These are phyloP conservation scores for Globisporangium nodosum DNA, from an alignment of 352 stramenopile species.

Conservation along the genomic window DNA sequence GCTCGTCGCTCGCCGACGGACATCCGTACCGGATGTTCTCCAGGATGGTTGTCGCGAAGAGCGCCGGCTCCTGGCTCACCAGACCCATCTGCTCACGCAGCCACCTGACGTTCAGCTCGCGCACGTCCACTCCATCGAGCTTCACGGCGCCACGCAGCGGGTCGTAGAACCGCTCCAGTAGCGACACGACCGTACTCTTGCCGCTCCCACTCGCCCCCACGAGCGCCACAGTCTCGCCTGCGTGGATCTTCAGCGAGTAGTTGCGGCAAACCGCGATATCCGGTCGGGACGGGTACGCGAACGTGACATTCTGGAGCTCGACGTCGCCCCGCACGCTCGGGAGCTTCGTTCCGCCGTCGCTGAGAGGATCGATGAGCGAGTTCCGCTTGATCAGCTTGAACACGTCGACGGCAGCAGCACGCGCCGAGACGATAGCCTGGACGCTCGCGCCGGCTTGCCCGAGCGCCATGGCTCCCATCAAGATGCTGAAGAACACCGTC, in stretches of 20 bases:
- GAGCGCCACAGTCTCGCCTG: conserved; percentile 45
- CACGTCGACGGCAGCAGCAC: conserved; percentile 46
- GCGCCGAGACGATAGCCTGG: conserved; percentile 45
- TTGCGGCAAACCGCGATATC: conserved; percentile 46
- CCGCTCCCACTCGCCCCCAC: neutral
- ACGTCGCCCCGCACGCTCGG: conserved; percentile 29
- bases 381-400: conserved; percentile 57
- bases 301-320: conserved; percentile 84
- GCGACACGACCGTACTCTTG: neutral
- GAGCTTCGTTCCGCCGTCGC: conserved; percentile 19
- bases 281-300: conserved; percentile 50
- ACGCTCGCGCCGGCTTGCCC: conserved; percentile 53
- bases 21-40: conserved; percentile 78
- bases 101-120: conserved; percentile 72
- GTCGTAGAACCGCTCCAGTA: neutral
- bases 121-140: conserved; percentile 42
- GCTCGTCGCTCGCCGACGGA: conserved; percentile 33
- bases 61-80: conserved; percentile 76
- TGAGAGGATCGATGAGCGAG: conserved; percentile 51
- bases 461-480: conserved; percentile 66
- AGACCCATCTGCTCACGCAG: conserved; percentile 79
- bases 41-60: conserved; percentile 33
- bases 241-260: conserved; percentile 48
- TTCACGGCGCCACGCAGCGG: conserved; percentile 36
- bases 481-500: conserved; percentile 60